Percentiles rank a stretch among this genome's conserved stretches.
Evolutionary conservation across 2,329 filamentous ascomycete species (phyloP).

Genomic region (Periconia sp.): DNA sequence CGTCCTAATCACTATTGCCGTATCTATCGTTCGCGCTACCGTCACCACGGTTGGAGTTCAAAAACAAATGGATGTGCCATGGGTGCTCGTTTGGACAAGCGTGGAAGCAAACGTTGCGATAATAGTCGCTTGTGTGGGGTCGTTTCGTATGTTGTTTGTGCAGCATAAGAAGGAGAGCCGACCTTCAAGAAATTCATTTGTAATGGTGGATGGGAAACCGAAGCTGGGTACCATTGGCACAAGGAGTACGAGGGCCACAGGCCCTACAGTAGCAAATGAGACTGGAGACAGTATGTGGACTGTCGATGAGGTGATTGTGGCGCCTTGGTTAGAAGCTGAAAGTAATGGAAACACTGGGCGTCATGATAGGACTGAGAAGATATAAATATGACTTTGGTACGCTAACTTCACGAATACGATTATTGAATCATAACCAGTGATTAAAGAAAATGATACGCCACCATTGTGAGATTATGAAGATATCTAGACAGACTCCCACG

Average conservation of each 20-base stretch:
- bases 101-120: slow-evolving; percentile 12
- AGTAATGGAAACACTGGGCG: too few relatives aligned
- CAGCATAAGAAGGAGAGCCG: slow-evolving; percentile 2
- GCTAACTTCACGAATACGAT: too few relatives aligned
- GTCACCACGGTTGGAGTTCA: slow-evolving; percentile 3
- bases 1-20: slow-evolving; percentile 10
- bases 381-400: too few relatives aligned
- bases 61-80: slow-evolving; percentile 10
- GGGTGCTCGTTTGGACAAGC: slow-evolving; percentile 9
- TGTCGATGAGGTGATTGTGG: background rate
- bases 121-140: slow-evolving; percentile 12
- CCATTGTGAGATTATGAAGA: too few relatives aligned
- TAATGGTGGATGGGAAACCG: background rate
- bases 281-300: background rate
- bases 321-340: too few relatives aligned
- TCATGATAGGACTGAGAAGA: too few relatives aligned
- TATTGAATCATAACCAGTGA: too few relatives aligned
- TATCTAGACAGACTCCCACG: too few relatives aligned
- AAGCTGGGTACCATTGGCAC: background rate
- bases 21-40: slow-evolving; percentile 16
- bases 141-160: slow-evolving; percentile 14
- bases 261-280: too few relatives aligned
- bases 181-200: background rate
- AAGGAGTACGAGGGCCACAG: background rate
- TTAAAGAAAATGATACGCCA: too few relatives aligned